Percentiles rank a stretch among this genome's conserved stretches.
Conservation (phyloP, 768 basidiomycete species). For the Agrocybe pediades region DNA sequence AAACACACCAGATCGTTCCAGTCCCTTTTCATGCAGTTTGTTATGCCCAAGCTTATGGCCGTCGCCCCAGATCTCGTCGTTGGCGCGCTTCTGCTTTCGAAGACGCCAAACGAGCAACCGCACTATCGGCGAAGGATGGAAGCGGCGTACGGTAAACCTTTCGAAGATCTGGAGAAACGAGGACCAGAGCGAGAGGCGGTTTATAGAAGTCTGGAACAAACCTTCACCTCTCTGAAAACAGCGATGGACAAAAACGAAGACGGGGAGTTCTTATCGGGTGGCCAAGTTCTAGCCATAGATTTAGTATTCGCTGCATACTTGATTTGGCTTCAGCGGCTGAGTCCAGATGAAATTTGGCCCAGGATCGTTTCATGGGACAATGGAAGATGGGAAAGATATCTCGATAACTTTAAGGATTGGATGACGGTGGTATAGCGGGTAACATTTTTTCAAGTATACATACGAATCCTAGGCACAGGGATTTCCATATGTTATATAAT, state of each 20-base stretch:
- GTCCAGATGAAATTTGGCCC: constrained; percentile 27
- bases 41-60: constrained; percentile 14
- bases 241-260: constrained; percentile 13
- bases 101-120: constrained; percentile 20
- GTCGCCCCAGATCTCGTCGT: constrained; percentile 20
- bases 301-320: constrained; percentile 26
- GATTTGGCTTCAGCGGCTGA: constrained; percentile 21
- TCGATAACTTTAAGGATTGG: constrained; percentile 21
- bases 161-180: constrained; percentile 21
- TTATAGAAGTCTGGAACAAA: constrained; percentile 22
- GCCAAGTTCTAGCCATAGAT: constrained; percentile 24
- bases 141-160: constrained; percentile 15
- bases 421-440: constrained; percentile 13
- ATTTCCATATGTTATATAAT: neutral
- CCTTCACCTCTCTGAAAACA: constrained; percentile 13
- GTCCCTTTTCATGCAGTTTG: constrained; percentile 21
- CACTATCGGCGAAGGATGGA: constrained; percentile 19
- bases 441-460: too few species aligned
- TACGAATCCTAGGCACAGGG: neutral
- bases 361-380: constrained; percentile 26
- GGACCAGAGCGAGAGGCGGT: constrained; percentile 23
- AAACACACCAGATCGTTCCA: constrained; percentile 22
- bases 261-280: constrained; percentile 21
- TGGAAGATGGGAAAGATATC: constrained; percentile 26
- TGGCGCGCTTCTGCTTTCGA: constrained; percentile 22